Base-by-base conservation (phyloP, 352 stramenopile genomes). In the Phytophthora tentaculata region DNA sequence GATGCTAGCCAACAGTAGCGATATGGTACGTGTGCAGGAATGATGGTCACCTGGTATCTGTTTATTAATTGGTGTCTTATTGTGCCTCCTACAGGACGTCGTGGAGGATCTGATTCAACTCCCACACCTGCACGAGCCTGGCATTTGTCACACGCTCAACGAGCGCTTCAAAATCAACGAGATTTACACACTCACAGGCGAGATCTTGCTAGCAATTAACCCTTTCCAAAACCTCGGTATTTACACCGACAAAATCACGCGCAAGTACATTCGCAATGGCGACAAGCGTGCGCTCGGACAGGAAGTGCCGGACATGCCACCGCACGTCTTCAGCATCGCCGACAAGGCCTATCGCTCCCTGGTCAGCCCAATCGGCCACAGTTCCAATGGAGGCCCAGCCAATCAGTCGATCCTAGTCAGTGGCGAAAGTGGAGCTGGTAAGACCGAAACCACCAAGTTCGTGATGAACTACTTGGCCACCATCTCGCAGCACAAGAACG, bases 361-460 rank as follows among this genome's bases (percentile, higher is more conserved):
- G 61, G 81, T 86, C 60, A 82, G 79, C 37, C 83, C 84, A 17
- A 76, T 91, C 20, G 73, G 69, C 5, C 74, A 68, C 28, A 67
- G 56, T 9, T 28, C 69, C 1, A 56, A 69, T 23, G 69, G 71
- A 49, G 69, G 70, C 9, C 76, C 72, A 23, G 77, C 75, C 5
- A 90, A 98, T 79, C 94, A 98, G 78, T 95, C 88, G 10, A 97
- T 98, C 47, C 77, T 98, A 16, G 95, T 98, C 17, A 97, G 85
- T 32, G 94, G 94, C 37, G 94, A 98, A 77, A 93, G 73, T 58
- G 97, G 97, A 32, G 96, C 97, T 13, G 96, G 96, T 35, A 99
- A 99, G 80, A 99, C 97, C 14, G 97, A 99, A 56, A 97, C 91
- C 13, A 99, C 97, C 37, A 99, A 99, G 80, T 91, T 98, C 64